These are phyloP conservation scores for Cenchrus fungigraminus DNA, from an alignment of 176 grass and related monocot species.

Conservation along the genomic window DNA sequence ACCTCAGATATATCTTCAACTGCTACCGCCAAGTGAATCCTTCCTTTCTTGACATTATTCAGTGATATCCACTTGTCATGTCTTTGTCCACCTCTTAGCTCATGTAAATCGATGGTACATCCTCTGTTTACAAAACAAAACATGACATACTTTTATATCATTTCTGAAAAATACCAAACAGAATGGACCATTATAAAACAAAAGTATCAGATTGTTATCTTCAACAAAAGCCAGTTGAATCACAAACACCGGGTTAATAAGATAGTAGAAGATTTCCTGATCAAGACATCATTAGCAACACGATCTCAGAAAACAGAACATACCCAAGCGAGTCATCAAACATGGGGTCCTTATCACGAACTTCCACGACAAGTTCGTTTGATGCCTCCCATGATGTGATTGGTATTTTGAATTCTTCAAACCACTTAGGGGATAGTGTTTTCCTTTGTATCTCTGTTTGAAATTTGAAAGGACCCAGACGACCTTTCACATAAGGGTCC, in stretches of 20 bases:
- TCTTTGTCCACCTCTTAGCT: slow-evolving; percentile 82
- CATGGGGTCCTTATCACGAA: slow-evolving; percentile 89
- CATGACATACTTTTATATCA: slow-evolving; percentile 18
- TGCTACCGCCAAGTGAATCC: slow-evolving; percentile 76
- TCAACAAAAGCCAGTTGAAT: slow-evolving; percentile 18
- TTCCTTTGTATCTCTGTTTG: slow-evolving; percentile 84
- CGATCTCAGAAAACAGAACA: slow-evolving; percentile 35
- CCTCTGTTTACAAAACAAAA: slow-evolving; percentile 53
- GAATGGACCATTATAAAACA: not conserved
- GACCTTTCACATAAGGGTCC: slow-evolving; percentile 93
- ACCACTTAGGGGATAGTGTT: slow-evolving; percentile 85
- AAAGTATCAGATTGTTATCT: slow-evolving; percentile 18
- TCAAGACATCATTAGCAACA: slow-evolving; percentile 15
- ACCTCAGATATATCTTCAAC: slow-evolving; percentile 61
- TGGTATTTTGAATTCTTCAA: slow-evolving; percentile 94
- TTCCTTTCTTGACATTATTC: slow-evolving; percentile 89
- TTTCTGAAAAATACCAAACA: slow-evolving; percentile 23
- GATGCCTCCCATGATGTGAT: slow-evolving; percentile 80
- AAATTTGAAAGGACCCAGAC: slow-evolving; percentile 76
- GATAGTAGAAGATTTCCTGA: slow-evolving; percentile 18
- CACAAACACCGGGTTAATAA: not conserved
- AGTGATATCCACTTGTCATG: slow-evolving; percentile 92
- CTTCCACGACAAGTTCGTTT: slow-evolving; percentile 79
- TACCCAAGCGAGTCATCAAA: slow-evolving; percentile 96
- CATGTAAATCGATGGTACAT: slow-evolving; percentile 69